Evolutionary conservation across 208 protist genomes (phyloP).

Genomic region (Leishmania tarentolae): DNA sequence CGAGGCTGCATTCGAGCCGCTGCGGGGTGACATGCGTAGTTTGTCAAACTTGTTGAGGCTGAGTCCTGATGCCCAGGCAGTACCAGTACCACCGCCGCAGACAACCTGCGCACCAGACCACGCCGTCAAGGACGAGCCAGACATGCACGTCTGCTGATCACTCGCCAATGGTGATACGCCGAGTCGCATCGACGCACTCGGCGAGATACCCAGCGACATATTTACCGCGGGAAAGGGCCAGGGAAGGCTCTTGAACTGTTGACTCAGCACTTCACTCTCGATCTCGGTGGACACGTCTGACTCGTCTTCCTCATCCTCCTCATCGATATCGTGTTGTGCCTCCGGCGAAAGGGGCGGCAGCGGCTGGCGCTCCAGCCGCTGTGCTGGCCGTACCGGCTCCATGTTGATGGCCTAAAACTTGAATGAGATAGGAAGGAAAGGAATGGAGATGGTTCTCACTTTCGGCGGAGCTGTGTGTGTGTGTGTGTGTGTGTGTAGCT

Average conservation of each 20-base stretch:
- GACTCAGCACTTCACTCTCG: conserved; percentile 18
- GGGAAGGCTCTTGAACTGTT: conserved; percentile 20
- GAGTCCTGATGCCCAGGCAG: not conserved
- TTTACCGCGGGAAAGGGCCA: conserved; percentile 19
- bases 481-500: not conserved
- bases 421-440: not conserved
- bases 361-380: conserved; percentile 26
- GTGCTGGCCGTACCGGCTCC: conserved; percentile 25
- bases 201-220: conserved; percentile 2
- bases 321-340: conserved; percentile 3
- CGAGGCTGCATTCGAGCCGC: not conserved
- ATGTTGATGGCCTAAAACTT: conserved; percentile 8
- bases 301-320: conserved; percentile 20
- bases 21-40: not conserved
- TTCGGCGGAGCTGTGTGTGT: not conserved
- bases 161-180: conserved; percentile 21
- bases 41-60: conserved; percentile 3
- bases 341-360: not conserved
- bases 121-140: conserved; percentile 28
- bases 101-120: conserved; percentile 25
- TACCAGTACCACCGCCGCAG: not conserved
- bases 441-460: not conserved
- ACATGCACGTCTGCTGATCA: conserved; percentile 8
- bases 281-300: conserved; percentile 20
- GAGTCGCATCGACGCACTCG: conserved; percentile 1